Base-by-base conservation (phyloP, 75 land plant genomes). In the Chamaecyparis obtusa region DNA sequence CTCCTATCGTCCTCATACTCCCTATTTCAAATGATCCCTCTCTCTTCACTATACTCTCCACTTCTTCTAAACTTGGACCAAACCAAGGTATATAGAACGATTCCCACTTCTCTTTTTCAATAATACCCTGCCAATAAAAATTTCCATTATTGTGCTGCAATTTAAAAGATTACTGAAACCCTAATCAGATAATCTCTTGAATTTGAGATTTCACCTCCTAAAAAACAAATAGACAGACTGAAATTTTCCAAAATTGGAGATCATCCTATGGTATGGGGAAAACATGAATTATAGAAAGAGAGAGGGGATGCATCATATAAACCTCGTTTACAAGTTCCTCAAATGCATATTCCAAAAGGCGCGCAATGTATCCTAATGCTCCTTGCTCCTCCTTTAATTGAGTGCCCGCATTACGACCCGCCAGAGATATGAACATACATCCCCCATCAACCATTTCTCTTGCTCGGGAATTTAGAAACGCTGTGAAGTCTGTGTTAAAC, bases 21-120 rank as follows among this genome's bases (percentile, higher is more conserved):
- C 89, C 91, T 6, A 92, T 77, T 33, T 69, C 74, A 51, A 94
- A 94, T 0, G 89, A 88, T 1, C 91, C 91, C 57, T 94, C 90
- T 51, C 55, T 89, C 30, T 44, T 57, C 85, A 95, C 92, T 83
- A 86, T 91, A 5, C 85, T 87, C 83, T 88, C 88, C 19, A 94
- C 39, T 77, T 94, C 96, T 10, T 91, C 89, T 57, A 56, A 80
- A 33, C 80, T 88, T 72, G 95, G 94, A 72, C 91, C 91, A 77
- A 92, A 95, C 48, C 90, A 92, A 74, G 90, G 90, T 16, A 88
- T 88, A 27, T 94, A 91, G 78, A 90, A 91, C 1, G 91, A 86
- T 16, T 94, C 93, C 14, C 90, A 46, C 88, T 90, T 92, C 82
- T 95, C 96, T 60, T 92, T 60, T 27, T 91, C 90, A n/a, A 95